phyloP scores from a whole-genome alignment of 129 eudicot genomes.

The Sambucus nigra region DNA sequence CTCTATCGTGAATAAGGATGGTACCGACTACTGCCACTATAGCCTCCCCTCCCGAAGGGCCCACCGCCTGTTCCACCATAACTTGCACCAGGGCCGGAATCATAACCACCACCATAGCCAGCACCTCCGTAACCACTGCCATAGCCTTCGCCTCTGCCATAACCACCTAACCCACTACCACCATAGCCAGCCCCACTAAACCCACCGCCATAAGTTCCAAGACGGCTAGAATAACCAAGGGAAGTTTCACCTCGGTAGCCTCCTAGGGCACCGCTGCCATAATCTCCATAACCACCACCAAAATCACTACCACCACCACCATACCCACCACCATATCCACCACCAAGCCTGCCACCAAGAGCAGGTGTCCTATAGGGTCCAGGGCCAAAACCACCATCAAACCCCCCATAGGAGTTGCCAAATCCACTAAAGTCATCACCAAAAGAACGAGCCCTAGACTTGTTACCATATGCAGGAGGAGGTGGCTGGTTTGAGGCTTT shows the following conservation, averaged over 20 bases:
- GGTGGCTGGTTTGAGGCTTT: conserved; percentile 21
- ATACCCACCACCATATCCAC: conserved; percentile 43
- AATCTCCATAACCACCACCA: conserved; percentile 52
- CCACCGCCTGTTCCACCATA: conserved; percentile 28
- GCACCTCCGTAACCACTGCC: conserved; percentile 8
- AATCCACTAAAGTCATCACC: conserved; percentile 21
- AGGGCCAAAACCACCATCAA: conserved; percentile 25
- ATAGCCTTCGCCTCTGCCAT: conserved; percentile 24
- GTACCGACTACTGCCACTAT: conserved; percentile 27
- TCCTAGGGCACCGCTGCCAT: conserved; percentile 33
- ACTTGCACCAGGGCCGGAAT: conserved; percentile 23
- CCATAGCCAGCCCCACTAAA: conserved; percentile 37
- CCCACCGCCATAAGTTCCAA: conserved; percentile 45
- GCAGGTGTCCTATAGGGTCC: conserved; percentile 29
- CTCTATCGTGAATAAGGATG: conserved; percentile 25
- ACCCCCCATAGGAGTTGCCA: conserved; percentile 23
- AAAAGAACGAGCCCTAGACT: conserved; percentile 29
- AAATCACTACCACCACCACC: conserved; percentile 40
- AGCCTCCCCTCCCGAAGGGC: conserved; percentile 31
- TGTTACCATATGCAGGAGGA: conserved; percentile 26
- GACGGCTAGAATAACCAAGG: conserved; percentile 39
- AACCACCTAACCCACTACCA: conserved; percentile 24
- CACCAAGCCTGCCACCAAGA: conserved; percentile 41
- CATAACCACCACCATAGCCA: conserved; percentile 21
- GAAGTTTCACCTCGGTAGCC: conserved; percentile 47